Percentiles rank a stretch among this genome's conserved stretches.
Evolutionary conservation across 2,329 filamentous ascomycete species (phyloP).

Genomic region (Boeremia lycopersici): DNA sequence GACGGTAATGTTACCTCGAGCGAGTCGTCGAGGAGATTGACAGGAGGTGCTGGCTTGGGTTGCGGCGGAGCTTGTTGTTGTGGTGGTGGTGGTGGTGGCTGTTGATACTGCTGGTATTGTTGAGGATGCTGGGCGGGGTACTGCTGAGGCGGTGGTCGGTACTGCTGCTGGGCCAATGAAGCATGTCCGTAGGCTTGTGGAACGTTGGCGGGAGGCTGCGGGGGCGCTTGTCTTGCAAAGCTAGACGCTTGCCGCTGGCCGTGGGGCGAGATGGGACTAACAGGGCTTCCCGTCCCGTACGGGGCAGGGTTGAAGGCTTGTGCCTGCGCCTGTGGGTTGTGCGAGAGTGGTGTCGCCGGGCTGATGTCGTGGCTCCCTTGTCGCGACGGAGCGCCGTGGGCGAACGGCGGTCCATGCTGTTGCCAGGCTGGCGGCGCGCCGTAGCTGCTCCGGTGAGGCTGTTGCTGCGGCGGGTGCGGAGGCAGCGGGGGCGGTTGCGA

Average conservation of each 20-base stretch:
- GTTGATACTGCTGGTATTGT: conserved; percentile 27
- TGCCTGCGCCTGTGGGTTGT: conserved; percentile 32
- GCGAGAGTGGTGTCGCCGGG: conserved; percentile 36
- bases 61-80: conserved; percentile 26
- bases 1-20: conserved; percentile 65
- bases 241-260: conserved; percentile 27
- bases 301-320: conserved; percentile 28
- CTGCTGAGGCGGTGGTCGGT: conserved; percentile 17
- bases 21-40: conserved; percentile 67
- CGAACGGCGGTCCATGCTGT: conserved; percentile 19
- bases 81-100: conserved; percentile 13
- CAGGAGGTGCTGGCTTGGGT: conserved; percentile 32
- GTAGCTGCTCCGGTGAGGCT: conserved; percentile 28
- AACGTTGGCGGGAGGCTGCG: conserved; percentile 15
- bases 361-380: conserved; percentile 34
- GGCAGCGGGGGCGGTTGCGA: conserved; percentile 42
- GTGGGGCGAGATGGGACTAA: conserved; percentile 46
- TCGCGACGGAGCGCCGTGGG: conserved; percentile 25
- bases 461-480: conserved; percentile 40
- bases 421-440: conserved; percentile 19
- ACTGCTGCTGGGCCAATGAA: too few species aligned
- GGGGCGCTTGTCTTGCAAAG: conserved; percentile 29
- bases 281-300: conserved; percentile 41
- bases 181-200: conserved; percentile 17
- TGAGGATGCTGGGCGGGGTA: conserved; percentile 20